These are phyloP conservation scores for Trypanosoma conorhini DNA, from an alignment of 208 protist genomes.

Conservation along the genomic window DNA sequence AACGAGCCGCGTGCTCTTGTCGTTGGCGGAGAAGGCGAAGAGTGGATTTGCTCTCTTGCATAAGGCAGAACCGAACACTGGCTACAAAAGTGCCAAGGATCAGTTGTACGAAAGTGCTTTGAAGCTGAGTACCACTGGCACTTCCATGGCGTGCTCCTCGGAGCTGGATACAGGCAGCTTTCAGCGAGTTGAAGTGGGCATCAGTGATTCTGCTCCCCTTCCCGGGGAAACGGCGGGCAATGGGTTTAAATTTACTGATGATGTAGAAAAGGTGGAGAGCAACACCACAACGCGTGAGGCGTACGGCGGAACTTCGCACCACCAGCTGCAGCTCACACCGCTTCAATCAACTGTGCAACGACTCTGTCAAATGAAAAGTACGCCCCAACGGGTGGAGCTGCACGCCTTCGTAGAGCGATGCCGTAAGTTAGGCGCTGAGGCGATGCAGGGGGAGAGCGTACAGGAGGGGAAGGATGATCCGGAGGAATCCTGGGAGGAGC, in stretches of 20 bases:
- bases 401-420: conserved; percentile 30
- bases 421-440: conserved; percentile 1
- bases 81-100: conserved; percentile 5
- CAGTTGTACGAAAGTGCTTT: conserved; percentile 23
- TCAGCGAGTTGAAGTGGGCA: conserved; percentile 11
- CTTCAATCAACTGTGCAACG: conserved; percentile 24
- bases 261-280: background rate
- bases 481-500: conserved; percentile 17
- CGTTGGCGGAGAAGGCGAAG: conserved; percentile 24
- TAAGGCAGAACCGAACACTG: background rate
- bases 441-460: background rate
- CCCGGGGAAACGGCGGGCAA: background rate
- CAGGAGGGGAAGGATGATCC: background rate
- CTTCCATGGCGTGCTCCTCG: background rate
- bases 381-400: conserved; percentile 41
- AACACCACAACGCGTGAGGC: background rate
- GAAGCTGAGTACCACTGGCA: conserved; percentile 12
- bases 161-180: background rate
- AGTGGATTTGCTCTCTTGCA: conserved; percentile 14
- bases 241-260: conserved; percentile 29
- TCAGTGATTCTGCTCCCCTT: background rate
- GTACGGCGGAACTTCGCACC: background rate
- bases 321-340: conserved; percentile 7
- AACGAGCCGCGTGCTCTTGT: conserved; percentile 13
- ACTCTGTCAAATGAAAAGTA: conserved; percentile 26